Evolutionary conservation across 257 asterid species (phyloP).

Genomic region (Lycium ferocissimum): DNA sequence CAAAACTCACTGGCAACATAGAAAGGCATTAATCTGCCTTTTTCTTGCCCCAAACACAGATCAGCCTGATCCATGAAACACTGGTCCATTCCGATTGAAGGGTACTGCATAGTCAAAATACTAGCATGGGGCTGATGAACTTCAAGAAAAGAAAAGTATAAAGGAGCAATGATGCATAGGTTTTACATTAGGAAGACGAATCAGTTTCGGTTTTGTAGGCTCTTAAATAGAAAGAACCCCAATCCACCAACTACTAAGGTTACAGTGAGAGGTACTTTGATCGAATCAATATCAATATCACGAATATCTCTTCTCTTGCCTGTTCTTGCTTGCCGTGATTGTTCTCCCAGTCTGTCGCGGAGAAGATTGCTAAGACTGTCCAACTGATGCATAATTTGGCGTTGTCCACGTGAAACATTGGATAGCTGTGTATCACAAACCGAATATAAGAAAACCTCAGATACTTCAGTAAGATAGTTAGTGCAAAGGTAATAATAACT

Average conservation of each 20-base stretch:
- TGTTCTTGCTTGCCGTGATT: slow-evolving; percentile 29
- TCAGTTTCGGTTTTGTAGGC: slow-evolving; percentile 38
- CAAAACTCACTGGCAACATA: slow-evolving; percentile 25
- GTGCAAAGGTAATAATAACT: neutral
- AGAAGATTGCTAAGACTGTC: slow-evolving; percentile 70
- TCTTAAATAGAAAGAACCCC: slow-evolving; percentile 47
- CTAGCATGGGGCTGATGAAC: neutral
- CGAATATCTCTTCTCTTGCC: slow-evolving; percentile 31
- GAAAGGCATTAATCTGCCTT: slow-evolving; percentile 29
- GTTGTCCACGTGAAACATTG: slow-evolving; percentile 70
- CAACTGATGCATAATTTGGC: slow-evolving; percentile 81
- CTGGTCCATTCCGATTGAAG: slow-evolving; percentile 27
- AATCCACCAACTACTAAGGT: slow-evolving; percentile 47
- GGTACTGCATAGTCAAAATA: slow-evolving; percentile 21
- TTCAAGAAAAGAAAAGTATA: neutral
- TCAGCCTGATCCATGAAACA: slow-evolving; percentile 25
- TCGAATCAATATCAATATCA: slow-evolving; percentile 36
- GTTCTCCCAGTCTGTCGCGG: slow-evolving; percentile 44
- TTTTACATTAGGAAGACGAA: neutral
- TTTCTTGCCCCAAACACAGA: slow-evolving; percentile 30
- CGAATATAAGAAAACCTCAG: neutral
- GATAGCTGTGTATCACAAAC: slow-evolving; percentile 55
- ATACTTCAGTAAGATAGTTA: neutral
- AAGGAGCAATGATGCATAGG: neutral
- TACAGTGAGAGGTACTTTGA: slow-evolving; percentile 37